phyloP scores from a whole-genome alignment of 768 basidiomycete species.

The Amanita muscaria region DNA sequence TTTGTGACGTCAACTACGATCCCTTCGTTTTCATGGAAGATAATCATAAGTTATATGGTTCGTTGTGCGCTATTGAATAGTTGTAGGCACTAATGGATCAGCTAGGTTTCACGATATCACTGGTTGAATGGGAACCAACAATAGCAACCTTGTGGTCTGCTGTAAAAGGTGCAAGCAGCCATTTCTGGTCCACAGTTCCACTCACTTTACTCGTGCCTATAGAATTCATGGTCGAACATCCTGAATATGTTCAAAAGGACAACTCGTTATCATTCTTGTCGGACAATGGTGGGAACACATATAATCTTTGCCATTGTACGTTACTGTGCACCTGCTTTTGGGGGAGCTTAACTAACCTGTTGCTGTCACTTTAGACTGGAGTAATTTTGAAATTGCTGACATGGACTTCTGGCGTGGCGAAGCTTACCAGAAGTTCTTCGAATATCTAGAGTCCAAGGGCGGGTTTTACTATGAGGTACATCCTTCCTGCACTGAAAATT shows the following conservation, averaged over 20 bases:
- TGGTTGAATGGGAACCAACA: constrained; percentile 72
- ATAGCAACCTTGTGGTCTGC: constrained; percentile 74
- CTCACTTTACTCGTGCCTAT: constrained; percentile 3
- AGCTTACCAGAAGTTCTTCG: constrained; percentile 79
- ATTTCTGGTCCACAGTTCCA: neutral
- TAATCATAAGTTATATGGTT: constrained; percentile 41
- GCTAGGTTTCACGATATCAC: constrained; percentile 63
- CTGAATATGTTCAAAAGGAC: constrained; percentile 48
- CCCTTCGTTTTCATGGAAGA: constrained; percentile 79
- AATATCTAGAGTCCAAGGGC: constrained; percentile 70
- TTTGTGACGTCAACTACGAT: constrained; percentile 72
- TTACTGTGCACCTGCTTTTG: neutral
- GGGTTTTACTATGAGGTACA: constrained; percentile 87
- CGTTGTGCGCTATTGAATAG: neutral
- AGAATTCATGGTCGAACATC: constrained; percentile 64
- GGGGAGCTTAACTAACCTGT: neutral
- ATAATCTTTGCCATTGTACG: constrained; percentile 66
- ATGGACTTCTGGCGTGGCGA: constrained; percentile 85
- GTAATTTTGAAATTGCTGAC: constrained; percentile 87
- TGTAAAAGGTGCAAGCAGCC: constrained; percentile 46
- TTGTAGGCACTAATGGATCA: constrained; percentile 5
- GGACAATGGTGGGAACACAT: constrained; percentile 54
- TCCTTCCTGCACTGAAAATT: neutral
- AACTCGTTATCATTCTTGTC: constrained; percentile 72
- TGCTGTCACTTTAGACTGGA: constrained; percentile 57